These are phyloP conservation scores for Posidonia australis DNA, from an alignment of 106 monocot species.

Conservation along the genomic window DNA sequence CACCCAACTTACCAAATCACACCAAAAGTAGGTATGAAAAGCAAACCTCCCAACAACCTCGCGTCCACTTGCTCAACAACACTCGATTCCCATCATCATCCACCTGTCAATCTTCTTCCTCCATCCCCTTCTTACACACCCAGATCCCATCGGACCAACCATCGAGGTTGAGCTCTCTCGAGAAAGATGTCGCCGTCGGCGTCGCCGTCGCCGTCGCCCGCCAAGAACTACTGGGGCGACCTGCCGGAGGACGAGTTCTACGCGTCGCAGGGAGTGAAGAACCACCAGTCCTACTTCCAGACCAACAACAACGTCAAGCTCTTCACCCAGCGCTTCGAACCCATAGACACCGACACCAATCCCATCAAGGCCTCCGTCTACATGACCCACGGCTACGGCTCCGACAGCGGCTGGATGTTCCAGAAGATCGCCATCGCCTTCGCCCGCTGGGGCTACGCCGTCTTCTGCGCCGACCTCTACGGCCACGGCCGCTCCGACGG, in stretches of 20 bases:
- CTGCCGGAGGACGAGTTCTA: conserved; percentile 62
- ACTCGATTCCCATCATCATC: no score
- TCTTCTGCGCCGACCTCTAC: conserved; percentile 88
- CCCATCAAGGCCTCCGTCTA: conserved; percentile 67
- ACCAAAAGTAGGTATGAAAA: no score
- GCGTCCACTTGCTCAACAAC: no score
- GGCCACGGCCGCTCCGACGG: conserved; percentile 97
- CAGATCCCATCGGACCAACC: no score
- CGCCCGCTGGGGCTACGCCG: conserved; percentile 88
- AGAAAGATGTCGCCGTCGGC: background rate
- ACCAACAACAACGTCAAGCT: conserved; percentile 57
- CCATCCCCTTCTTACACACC: no score
- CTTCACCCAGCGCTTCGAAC: conserved; percentile 88
- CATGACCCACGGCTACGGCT: conserved; percentile 97
- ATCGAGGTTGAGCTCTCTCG: no score
- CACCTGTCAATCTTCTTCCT: no score
- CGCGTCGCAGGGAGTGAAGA: conserved; percentile 53
- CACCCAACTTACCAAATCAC: no score
- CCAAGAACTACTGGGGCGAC: conserved; percentile 72
- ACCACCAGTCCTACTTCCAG: conserved; percentile 61
- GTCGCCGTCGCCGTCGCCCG: conserved; percentile 6
- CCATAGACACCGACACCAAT: conserved; percentile 18
- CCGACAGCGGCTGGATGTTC: conserved; percentile 91
- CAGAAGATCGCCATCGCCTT: conserved; percentile 85
- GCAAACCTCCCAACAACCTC: no score